Base-by-base conservation (phyloP, 352 stramenopile genomes). In the Salisapilia sapeloensis region DNA sequence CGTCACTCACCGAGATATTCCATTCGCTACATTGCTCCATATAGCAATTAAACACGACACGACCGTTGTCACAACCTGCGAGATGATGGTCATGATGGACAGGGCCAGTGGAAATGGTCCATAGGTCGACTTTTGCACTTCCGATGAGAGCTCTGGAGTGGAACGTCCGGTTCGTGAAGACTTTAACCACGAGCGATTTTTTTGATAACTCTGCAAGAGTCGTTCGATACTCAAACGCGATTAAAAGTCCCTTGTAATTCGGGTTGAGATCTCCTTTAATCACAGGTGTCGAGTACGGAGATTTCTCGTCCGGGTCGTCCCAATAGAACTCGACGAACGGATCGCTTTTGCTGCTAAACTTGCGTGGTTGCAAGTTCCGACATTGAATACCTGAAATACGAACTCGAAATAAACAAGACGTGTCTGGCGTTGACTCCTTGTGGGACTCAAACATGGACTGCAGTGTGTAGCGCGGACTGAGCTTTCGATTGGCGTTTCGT, bases 21-120 rank as follows among this genome's bases (percentile, higher is more conserved):
- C 76, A 91, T 27, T 87, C 71, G 47, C 61, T 86, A 46, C 76
- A 91, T 40, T 92, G 76, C 37, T 92, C 76, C 76, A 92, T 92
- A 55, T 92, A 92, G 49, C 72, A 87, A 33, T 92, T 92, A 49
- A 92, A 92, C 29, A 92, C 76, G 17, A 92, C 69, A 17, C 76
- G 64, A 23, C 76, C 76, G 38, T 92, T 92, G 18, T 86, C 70
- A 32, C 76, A 92, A 5, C 76, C 76, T 21, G 76, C 55, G 20
- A 92, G 50, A 25, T 92, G 72, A 40, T 92, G 76, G 23, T 92
- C 76, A 38, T 92, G 76, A 40, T 92, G 76, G 26, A 92, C 76
- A 1, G 76, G 76, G 4, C 76, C 76, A 4, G 71, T 92, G 2
- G 76, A 72, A 32, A 92, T 58, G 13, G 64, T 84, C 60, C 67